Evolutionary conservation across 2,329 filamentous ascomycete genomes (phyloP).

Genomic region (Coccinonectria pachysandricola): DNA sequence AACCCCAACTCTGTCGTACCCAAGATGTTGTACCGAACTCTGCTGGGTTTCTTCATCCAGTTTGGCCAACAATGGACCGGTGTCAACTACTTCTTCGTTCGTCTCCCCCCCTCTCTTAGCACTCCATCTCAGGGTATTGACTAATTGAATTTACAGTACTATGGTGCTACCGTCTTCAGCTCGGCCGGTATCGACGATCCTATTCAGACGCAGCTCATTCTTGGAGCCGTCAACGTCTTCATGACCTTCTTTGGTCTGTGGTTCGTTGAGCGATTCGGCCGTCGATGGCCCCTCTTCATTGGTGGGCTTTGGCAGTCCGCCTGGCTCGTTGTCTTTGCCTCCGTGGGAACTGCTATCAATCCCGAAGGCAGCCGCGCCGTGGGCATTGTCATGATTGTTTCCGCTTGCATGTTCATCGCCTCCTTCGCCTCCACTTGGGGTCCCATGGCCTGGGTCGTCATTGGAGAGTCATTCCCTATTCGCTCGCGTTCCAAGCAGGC

Average conservation of each 20-base stretch:
- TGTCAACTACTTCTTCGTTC: constrained; percentile 49
- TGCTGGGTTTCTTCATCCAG: constrained; percentile 53
- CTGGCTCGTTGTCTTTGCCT: constrained; percentile 56
- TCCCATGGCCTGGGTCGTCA: constrained; percentile 58
- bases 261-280: constrained; percentile 56
- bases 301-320: constrained; percentile 58
- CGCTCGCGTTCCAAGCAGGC: constrained; percentile 45
- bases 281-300: constrained; percentile 55
- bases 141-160: no score
- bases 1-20: constrained; percentile 39
- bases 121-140: no score
- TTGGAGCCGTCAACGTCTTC: constrained; percentile 56
- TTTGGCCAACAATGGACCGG: constrained; percentile 59
- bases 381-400: constrained; percentile 60
- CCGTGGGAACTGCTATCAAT: constrained; percentile 38
- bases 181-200: constrained; percentile 56
- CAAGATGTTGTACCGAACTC: constrained; percentile 52
- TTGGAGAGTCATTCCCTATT: constrained; percentile 55
- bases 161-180: constrained; percentile 57
- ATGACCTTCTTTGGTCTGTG: constrained; percentile 59
- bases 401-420: constrained; percentile 64
- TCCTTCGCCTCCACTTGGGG: constrained; percentile 63
- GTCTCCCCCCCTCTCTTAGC: no score
- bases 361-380: constrained; percentile 34
- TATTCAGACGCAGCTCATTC: constrained; percentile 57